These are phyloP conservation scores for Fragilaria crotonensis DNA, from an alignment of 108 stramenopile genomes.

Conservation along the genomic window DNA sequence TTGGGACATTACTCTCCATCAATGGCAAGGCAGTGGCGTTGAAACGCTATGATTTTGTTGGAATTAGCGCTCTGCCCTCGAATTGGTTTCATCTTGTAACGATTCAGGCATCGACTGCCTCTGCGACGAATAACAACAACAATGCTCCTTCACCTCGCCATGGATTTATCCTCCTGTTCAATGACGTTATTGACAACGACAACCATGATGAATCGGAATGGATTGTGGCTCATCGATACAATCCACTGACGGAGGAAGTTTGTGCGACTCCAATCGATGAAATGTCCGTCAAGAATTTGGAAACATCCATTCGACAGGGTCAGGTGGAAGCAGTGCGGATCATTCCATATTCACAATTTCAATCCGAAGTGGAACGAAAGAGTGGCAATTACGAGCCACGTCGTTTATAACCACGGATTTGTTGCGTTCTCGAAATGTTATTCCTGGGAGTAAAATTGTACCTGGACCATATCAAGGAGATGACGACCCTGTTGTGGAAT, in stretches of 20 bases:
- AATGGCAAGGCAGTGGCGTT: constrained; percentile 33
- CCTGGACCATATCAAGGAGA: constrained; percentile 46
- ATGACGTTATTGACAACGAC: too few species aligned
- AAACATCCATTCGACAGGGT: constrained; percentile 22
- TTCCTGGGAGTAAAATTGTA: constrained; percentile 49
- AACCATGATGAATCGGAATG: constrained; percentile 16
- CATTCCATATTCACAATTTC: constrained; percentile 43
- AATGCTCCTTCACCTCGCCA: background rate
- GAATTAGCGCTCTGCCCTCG: constrained; percentile 15
- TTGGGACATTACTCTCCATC: constrained; percentile 24
- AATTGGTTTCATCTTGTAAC: constrained; percentile 35
- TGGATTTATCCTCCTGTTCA: constrained; percentile 17
- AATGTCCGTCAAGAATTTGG: constrained; percentile 33
- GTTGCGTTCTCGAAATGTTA: constrained; percentile 13
- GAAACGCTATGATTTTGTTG: constrained; percentile 49
- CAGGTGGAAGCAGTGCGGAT: constrained; percentile 18
- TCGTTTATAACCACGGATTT: too few species aligned
- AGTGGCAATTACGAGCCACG: too few species aligned
- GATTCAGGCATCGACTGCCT: background rate
- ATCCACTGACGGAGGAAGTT: constrained; percentile 70
- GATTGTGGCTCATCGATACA: constrained; percentile 50
- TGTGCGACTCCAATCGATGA: constrained; percentile 45
- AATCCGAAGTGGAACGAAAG: too few species aligned
- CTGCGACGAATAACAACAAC: background rate
- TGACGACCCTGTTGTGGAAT: constrained; percentile 3